Evolutionary conservation across 208 protist species (phyloP).

Genomic region (Trypanosomatidae sp.): DNA sequence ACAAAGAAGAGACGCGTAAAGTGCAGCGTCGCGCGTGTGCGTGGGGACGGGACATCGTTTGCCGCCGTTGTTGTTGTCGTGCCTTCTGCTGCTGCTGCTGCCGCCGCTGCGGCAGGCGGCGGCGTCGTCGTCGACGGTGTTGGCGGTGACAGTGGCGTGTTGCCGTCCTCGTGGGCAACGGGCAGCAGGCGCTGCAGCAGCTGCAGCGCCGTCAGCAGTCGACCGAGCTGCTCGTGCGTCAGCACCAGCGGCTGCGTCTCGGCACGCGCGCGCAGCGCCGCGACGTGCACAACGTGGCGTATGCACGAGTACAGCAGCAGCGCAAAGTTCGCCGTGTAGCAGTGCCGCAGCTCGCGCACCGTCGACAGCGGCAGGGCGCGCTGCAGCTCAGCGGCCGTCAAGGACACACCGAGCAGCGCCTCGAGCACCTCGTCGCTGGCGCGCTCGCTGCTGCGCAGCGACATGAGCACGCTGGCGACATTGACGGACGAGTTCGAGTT

Average conservation of each 20-base stretch:
- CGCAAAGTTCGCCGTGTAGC: constrained; percentile 72
- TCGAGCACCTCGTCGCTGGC: constrained; percentile 12
- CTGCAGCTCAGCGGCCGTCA: constrained; percentile 29
- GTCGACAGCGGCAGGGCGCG: constrained; percentile 26
- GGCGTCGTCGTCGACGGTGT: not conserved
- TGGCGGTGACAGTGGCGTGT: constrained; percentile 7
- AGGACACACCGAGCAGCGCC: constrained; percentile 14
- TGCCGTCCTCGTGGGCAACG: constrained; percentile 46
- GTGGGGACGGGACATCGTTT: not conserved
- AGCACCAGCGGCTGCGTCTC: constrained; percentile 5
- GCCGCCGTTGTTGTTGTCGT: not conserved
- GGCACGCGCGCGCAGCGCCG: constrained; percentile 7
- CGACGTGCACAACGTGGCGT: constrained; percentile 23
- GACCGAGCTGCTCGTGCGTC: constrained; percentile 4
- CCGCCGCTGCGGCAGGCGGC: not conserved
- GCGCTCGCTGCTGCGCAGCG: constrained; percentile 12
- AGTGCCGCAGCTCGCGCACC: constrained; percentile 60
- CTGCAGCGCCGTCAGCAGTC: constrained; percentile 39
- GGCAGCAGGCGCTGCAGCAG: constrained; percentile 53
- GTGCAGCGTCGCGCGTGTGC: constrained; percentile 30
- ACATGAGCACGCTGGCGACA: constrained; percentile 20
- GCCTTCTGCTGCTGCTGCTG: not conserved
- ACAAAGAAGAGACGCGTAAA: constrained; percentile 72
- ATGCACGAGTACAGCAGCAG: constrained; percentile 56
- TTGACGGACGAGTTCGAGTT: constrained; percentile 45